A percentile compares a stretch with the other conserved stretches of the same genome.
Conservation (phyloP, 116 monocot genomes). For the Zostera marina region DNA sequence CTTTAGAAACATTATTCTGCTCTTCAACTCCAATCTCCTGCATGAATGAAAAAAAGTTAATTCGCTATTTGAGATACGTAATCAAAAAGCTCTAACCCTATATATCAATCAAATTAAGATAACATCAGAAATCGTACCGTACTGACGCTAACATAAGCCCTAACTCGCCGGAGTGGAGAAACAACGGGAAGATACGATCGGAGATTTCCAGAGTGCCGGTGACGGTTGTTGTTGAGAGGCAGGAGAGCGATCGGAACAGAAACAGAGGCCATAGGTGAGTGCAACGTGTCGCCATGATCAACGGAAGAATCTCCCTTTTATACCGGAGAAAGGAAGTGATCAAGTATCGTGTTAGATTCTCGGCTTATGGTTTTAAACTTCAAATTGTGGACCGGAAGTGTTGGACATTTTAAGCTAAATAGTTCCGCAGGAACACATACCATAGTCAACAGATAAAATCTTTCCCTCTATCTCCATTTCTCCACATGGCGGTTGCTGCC, state of each 20-base stretch:
- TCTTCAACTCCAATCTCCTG: constrained; percentile 2
- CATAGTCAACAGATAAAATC: no score
- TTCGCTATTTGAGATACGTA: not conserved
- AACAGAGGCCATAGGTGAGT: not conserved
- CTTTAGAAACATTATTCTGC: constrained; percentile 5
- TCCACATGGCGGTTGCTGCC: constrained; percentile 7
- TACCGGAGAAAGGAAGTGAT: no score
- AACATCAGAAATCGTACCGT: no score
- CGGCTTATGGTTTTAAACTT: no score
- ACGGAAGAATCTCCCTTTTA: no score
- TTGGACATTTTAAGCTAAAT: no score
- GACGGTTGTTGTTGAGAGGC: not conserved
- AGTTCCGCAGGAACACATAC: no score
- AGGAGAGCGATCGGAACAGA: not conserved
- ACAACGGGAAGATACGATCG: not conserved
- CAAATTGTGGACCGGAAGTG: no score
- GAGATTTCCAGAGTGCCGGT: not conserved
- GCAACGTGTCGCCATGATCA: not conserved
- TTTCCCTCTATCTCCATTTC: not conserved
- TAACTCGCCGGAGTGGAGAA: no score
- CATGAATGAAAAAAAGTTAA: not conserved
- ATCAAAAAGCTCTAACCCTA: not conserved
- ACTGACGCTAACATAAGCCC: no score
- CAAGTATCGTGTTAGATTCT: no score
- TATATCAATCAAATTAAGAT: no score